phyloP scores from a whole-genome alignment of 2,329 filamentous ascomycete genomes.

The Penicillium corylophilum region DNA sequence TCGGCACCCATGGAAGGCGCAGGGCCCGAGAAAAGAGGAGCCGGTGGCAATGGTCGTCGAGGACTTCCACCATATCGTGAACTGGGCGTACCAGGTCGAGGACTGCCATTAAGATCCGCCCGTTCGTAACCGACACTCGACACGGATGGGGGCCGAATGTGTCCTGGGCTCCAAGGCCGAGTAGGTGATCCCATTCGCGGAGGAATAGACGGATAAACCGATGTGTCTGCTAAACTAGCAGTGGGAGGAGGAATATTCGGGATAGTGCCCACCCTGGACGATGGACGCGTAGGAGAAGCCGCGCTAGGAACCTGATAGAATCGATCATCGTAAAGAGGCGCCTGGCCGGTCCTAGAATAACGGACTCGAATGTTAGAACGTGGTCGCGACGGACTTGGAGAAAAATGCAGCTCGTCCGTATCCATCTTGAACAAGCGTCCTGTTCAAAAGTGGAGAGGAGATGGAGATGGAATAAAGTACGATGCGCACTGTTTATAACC shows the following conservation, averaged over 20 bases:
- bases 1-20: conserved; percentile 40
- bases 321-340: conserved; percentile 17
- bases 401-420: background rate
- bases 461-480: conserved; percentile 3
- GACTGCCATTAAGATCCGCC: conserved; percentile 82
- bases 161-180: conserved; percentile 60
- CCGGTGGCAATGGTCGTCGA: conserved; percentile 80
- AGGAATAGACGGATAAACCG: conserved; percentile 38
- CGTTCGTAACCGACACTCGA: conserved; percentile 77
- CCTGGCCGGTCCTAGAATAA: conserved; percentile 17
- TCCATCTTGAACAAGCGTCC: conserved; percentile 13
- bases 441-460: conserved; percentile 1
- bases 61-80: conserved; percentile 86
- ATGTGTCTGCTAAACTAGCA: conserved; percentile 32
- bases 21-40: conserved; percentile 72
- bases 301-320: conserved; percentile 31
- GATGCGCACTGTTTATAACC: conserved; percentile 10
- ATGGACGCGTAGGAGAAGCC: conserved; percentile 37
- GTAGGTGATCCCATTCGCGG: conserved; percentile 42
- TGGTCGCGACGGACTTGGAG: conserved; percentile 12
- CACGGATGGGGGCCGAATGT: conserved; percentile 64
- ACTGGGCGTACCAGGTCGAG: conserved; percentile 85
- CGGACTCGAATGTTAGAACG: conserved; percentile 22
- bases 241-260: conserved; percentile 44
- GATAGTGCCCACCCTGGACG: conserved; percentile 43